Evolutionary conservation across 1,284 basidiomycete species (phyloP).

Genomic region (Ceratobasidium sp.): DNA sequence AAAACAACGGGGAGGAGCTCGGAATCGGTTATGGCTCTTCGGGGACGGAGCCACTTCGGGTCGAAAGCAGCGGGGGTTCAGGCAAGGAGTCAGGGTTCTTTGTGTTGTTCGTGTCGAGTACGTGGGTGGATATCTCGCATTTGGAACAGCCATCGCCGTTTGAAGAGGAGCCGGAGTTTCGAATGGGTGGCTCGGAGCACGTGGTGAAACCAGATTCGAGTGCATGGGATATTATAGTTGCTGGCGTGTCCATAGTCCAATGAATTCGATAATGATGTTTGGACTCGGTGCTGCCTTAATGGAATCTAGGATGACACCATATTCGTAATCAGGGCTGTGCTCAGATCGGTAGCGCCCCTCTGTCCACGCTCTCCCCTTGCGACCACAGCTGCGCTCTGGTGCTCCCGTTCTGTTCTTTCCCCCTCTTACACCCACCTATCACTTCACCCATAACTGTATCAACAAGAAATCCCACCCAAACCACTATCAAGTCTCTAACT

Average conservation of each 20-base stretch:
- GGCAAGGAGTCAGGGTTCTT: slow-evolving; percentile 13
- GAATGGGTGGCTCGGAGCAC: neutral
- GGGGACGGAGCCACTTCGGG: slow-evolving; percentile 8
- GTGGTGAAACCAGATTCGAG: neutral
- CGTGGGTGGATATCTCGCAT: slow-evolving; percentile 31
- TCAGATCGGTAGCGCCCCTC: neutral
- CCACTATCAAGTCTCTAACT: neutral
- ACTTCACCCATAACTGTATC: neutral
- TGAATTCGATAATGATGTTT: neutral
- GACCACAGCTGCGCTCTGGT: slow-evolving; percentile 40
- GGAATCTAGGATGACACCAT: neutral
- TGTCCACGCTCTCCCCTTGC: slow-evolving; percentile 18
- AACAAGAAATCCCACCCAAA: slow-evolving; percentile 2
- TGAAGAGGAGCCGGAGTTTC: neutral
- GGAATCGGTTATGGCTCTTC: slow-evolving; percentile 16
- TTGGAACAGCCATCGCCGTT: slow-evolving; percentile 33
- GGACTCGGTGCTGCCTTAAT: neutral
- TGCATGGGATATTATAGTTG: slow-evolving; percentile 15
- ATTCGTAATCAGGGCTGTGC: slow-evolving; percentile 13
- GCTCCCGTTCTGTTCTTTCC: neutral
- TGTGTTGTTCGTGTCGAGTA: slow-evolving; percentile 23
- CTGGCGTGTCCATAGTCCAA: slow-evolving; percentile 2
- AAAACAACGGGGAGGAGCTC: neutral
- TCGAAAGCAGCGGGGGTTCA: slow-evolving; percentile 3
- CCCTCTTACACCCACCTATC: neutral